Evolutionary conservation across 2,329 filamentous ascomycete genomes (phyloP), one percentile per base, ranked within the genome.

Genomic region (Aureobasidium sp.): DNA sequence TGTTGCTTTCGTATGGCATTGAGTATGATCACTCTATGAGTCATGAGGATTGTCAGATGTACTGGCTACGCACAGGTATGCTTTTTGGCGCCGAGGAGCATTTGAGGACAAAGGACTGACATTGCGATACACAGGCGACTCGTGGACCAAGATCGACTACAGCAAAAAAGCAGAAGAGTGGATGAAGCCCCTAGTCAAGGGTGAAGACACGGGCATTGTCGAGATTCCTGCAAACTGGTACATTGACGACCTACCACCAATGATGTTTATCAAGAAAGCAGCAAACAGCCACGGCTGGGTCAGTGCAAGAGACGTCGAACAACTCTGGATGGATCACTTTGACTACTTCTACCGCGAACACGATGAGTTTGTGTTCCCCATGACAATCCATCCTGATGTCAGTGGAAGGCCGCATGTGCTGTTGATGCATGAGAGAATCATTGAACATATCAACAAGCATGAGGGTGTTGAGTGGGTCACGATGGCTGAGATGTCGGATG

Each of bases 281-380:
- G 74, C 84, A 1, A 87, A 87, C 66, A 82, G 78, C 14, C 85
- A 87, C 66, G 85, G 85, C 3, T 86, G 74, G 73, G 76, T 78
- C 0, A 68, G 67, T 25, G 75, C 80, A 0, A 73, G 81, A 21
- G 84, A 85, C 62, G 79, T 86, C 0, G 83, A 87, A 65, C 81
- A 83, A 29, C 80, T 86, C 37, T 87, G 83, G 84, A 77, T 79
- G 71, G 82, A 86, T 62, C 83, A 87, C 65, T 87, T 87, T 58
- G 81, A 86, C 67, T 90, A 90, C 72, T 90, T 87, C 67, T 90
- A 90, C 71, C 77, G 86, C 36, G 86, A 90, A 70, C 87, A 88
- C 64, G 86, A 90, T 67, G 85, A 89, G 67, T 90, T 90, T 64
- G 81, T 89, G 58, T 90, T 90, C 66, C 87, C 87, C 0, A 87